Percentiles rank a stretch among this genome's conserved stretches.
Conservation (phyloP, 768 basidiomycete species). For the Tulasnella sp. region DNA sequence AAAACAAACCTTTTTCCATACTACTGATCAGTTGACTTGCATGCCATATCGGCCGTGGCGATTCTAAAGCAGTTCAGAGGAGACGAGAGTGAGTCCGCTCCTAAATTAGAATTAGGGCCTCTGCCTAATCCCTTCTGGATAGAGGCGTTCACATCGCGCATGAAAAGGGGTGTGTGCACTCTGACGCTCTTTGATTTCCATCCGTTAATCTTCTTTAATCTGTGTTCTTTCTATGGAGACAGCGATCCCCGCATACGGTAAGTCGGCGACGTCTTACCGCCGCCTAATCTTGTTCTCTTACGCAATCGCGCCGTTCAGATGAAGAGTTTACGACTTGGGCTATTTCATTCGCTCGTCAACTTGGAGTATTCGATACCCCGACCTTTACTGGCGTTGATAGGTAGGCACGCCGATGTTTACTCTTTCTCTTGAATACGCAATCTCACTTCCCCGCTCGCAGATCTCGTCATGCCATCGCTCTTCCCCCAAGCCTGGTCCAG, state of each 20-base stretch:
- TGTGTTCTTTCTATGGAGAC: background rate
- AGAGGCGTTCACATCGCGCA: slow-evolving; percentile 6
- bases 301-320: background rate
- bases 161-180: background rate
- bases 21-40: slow-evolving; percentile 19
- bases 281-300: background rate
- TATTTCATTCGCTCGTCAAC: slow-evolving; percentile 1
- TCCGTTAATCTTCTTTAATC: slow-evolving; percentile 8
- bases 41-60: slow-evolving; percentile 24
- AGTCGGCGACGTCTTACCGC: background rate
- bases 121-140: slow-evolving; percentile 11
- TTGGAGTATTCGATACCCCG: slow-evolving; percentile 1
- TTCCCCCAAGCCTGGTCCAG: slow-evolving; percentile 24
- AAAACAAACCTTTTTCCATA: background rate
- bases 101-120: slow-evolving; percentile 1
- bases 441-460: slow-evolving; percentile 1
- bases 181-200: background rate
- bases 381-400: background rate
- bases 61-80: slow-evolving; percentile 18
- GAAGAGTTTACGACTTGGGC: slow-evolving; percentile 7
- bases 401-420: background rate
- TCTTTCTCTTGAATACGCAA: background rate
- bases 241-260: slow-evolving; percentile 11
- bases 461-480: slow-evolving; percentile 22
- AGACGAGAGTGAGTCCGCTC: slow-evolving; percentile 10